Percentiles rank a stretch among this genome's conserved stretches.
Conservation (phyloP, 495 filamentous ascomycete genomes). For the Xylaria scruposa region DNA sequence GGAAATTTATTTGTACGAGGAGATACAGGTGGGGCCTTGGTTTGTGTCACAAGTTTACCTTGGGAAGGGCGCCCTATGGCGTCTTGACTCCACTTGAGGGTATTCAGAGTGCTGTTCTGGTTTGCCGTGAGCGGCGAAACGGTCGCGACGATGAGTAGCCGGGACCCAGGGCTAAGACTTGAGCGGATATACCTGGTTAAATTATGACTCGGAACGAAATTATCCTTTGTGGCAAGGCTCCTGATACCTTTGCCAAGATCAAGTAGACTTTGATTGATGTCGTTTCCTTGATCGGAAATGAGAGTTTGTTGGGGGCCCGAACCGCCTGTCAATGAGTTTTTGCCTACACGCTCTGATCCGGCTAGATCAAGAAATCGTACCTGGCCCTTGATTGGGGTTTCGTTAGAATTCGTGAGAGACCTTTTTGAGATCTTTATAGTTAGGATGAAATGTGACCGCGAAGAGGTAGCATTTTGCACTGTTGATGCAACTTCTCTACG, state of each 20-base stretch:
- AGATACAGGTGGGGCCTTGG: neutral
- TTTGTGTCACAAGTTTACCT: neutral
- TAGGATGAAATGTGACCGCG: slow-evolving; percentile 93
- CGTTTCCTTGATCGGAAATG: slow-evolving; percentile 69
- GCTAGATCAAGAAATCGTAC: slow-evolving; percentile 94
- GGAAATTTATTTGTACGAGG: too few relatives aligned
- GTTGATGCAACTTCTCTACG: slow-evolving; percentile 53
- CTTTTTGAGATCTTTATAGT: slow-evolving; percentile 71
- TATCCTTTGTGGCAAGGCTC: slow-evolving; percentile 79
- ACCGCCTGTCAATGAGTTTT: slow-evolving; percentile 69
- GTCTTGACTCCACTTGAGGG: slow-evolving; percentile 31
- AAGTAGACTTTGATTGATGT: slow-evolving; percentile 88
- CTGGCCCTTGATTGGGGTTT: slow-evolving; percentile 64
- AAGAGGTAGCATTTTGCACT: slow-evolving; percentile 87
- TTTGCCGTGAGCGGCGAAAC: slow-evolving; percentile 86
- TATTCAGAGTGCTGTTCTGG: slow-evolving; percentile 48
- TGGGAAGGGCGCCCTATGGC: neutral
- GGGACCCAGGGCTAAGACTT: slow-evolving; percentile 88
- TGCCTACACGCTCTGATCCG: slow-evolving; percentile 84
- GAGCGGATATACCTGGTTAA: slow-evolving; percentile 92
- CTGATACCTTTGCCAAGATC: slow-evolving; percentile 94
- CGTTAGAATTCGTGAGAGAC: neutral
- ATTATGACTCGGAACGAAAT: slow-evolving; percentile 92
- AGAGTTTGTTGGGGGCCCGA: slow-evolving; percentile 66
- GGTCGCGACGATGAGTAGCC: slow-evolving; percentile 99